Evolutionary conservation across 805 yeast genomes (phyloP).

Genomic region (Cyberlindnera subsufficiens): DNA sequence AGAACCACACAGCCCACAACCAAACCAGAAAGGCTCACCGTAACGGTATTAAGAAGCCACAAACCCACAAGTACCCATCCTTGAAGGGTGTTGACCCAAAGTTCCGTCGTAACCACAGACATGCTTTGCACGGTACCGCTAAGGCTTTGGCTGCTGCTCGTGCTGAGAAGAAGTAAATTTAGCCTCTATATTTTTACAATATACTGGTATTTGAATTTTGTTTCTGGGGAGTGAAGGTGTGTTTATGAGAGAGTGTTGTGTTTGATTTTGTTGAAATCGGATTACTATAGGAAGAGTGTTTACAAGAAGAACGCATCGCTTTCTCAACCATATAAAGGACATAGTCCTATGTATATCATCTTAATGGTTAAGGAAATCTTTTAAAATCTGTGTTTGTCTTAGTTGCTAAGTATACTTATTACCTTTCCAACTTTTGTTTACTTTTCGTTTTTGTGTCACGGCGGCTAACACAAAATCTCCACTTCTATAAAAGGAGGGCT

Average conservation of each 20-base stretch:
- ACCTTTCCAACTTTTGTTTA: not conserved
- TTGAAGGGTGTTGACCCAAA: conserved; percentile 98
- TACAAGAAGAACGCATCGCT: not conserved
- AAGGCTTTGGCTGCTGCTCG: conserved; percentile 84
- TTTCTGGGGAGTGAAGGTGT: not conserved
- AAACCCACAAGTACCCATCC: conserved; percentile 96
- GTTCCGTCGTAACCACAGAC: conserved; percentile 99
- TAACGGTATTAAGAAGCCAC: conserved; percentile 99
- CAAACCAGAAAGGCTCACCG: conserved; percentile 99
- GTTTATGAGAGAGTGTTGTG: not conserved
- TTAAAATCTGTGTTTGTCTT: not conserved
- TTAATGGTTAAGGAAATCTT: conserved; percentile 16
- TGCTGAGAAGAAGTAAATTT: conserved; percentile 38
- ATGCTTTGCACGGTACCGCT: conserved; percentile 96
- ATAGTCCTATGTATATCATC: conserved; percentile 19
- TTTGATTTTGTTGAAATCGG: not conserved
- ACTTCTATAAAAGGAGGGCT: not conserved
- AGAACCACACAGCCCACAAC: conserved; percentile 99
- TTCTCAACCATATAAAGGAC: conserved; percentile 1
- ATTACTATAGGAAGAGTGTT: not conserved
- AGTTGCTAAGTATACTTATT: not conserved
- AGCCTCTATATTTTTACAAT: not conserved
- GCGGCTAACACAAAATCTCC: conserved; percentile 1
- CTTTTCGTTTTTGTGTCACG: conserved; percentile 6
- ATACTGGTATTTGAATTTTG: not conserved